Evolutionary conservation across 768 basidiomycete species (phyloP).

Genomic region (Lactarius sp.): DNA sequence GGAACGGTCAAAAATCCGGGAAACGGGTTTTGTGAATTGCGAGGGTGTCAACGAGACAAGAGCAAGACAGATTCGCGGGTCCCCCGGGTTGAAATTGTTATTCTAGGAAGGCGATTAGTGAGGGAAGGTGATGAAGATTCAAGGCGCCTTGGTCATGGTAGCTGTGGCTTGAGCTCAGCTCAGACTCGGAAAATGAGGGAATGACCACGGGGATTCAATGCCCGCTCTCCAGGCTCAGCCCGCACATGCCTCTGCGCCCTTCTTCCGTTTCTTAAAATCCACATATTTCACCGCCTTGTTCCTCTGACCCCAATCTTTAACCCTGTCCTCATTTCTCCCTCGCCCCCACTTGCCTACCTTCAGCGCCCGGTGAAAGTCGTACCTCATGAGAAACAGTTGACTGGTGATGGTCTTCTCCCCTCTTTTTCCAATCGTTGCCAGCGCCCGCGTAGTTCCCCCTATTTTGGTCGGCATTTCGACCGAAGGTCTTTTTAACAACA

Average conservation of each 20-base stretch:
- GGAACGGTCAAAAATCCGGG: not conserved
- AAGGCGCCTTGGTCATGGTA: too few relatives aligned
- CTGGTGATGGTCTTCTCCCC: not conserved
- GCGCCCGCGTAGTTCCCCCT: not conserved
- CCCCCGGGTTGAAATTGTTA: not conserved
- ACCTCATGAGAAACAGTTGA: not conserved
- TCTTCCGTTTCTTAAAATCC: too few relatives aligned
- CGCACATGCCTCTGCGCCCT: not conserved
- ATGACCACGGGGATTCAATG: conserved; percentile 14
- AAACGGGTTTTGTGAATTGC: conserved; percentile 1
- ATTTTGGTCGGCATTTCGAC: not conserved
- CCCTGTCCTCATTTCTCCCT: not conserved
- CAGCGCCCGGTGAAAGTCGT: not conserved
- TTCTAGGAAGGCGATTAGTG: not conserved
- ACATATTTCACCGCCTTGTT: too few relatives aligned
- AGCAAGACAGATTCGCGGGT: not conserved
- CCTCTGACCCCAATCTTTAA: not conserved
- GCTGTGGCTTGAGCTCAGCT: too few relatives aligned
- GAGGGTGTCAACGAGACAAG: conserved; percentile 2
- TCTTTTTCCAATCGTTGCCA: not conserved
- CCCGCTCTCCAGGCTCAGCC: too few relatives aligned
- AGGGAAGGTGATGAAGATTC: not conserved
- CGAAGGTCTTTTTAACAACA: not conserved
- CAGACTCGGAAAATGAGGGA: too few relatives aligned
- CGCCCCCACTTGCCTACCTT: not conserved